Base-by-base conservation (phyloP, 2,329 filamentous ascomycete species). In the Penicillium fuscoglaucum region DNA sequence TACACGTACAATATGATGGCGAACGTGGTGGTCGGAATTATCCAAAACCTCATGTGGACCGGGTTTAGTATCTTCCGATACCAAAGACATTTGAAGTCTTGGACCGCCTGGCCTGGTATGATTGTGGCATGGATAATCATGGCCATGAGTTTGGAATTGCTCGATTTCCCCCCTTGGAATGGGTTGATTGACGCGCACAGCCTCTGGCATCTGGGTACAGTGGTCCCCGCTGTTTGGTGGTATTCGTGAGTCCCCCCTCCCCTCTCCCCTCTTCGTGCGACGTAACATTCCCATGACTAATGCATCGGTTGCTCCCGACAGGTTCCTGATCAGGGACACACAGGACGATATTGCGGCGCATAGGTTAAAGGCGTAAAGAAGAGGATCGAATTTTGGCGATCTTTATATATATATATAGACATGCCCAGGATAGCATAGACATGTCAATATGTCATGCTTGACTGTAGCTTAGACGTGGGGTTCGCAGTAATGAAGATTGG, bases 1-100 rank as follows among this genome's bases (percentile, higher is more conserved):
- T 99, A 99, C 74, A 90, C 89, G 6, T 99, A 99, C 79, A 99
- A 99, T 74, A 98, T 99, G 92, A 87, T 89, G 1, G 95, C 93
- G 52, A 99, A 98, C 70, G 90, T 99, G 21, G 86, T 84, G 3
- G 85, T 90, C 12, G 95, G 95, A 4, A 80, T 92, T 41, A 74
- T 93, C 5, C 88, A 92, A 71, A 96, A 98, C 69, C 52, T 87
- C 4, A 78, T 98, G 58, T 98, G 95, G 95, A 90, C 83, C 44
- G 89, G 85, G 75, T 97, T 96, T 76, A 93, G 90, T 72, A 85
- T 90, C 66, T 79, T 80, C 64, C 84, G 88, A 66, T 98, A 93
- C 76, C 80, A 82, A 63, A 86, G 86, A 74, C 85, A 89, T 19
- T 85, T 86, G 46, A 84, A 88, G 63, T 76, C 82, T 19, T 99